Evolutionary conservation across 306 rosid genomes (phyloP), one percentile per base, ranked within the genome.

Genomic region (Biancaea sappan): DNA sequence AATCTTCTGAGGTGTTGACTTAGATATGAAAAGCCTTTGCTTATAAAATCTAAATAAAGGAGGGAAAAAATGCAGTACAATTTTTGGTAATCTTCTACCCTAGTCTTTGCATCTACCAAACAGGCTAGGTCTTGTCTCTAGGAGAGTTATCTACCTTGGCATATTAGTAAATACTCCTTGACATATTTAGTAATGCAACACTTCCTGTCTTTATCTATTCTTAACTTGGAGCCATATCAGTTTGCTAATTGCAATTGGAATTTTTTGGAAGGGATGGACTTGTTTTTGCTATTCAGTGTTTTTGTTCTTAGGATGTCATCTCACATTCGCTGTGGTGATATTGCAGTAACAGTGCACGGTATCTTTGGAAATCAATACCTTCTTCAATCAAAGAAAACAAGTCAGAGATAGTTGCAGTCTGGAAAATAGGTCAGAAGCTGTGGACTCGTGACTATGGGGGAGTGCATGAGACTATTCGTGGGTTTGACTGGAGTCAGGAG

Each of bases 311-410:
- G 63, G 43, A 18, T 79, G 66, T 81, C 22, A 11, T 37, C 1
- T 63, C 9, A 19, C 51, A 34, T 56, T 75, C 84, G 59, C 32
- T 52, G 46, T 69, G 74, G 81, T 72, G 79, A 77, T 79, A 61
- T 81, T 88, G 83, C 96, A 95, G 99, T 72, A 92, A 90, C 50
- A 90, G 92, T 79, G 90, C 93, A 14, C 91, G 96, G 63, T 95
- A 90, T 84, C 91, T 95, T 9, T 95, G 99, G 99, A 92, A 95
- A 80, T 77, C 89, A 2, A 87, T 90, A 61, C 96, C 92, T 57
- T 62, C 89, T 16, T 74, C 84, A 3, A 65, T 88, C 66, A 95
- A 92, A 80, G 92, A 92, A 78, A 79, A 54, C 88, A 81, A 83
- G 26, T 92, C 84, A 3, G 98, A 92, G 84, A 72, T 92, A 22